Evolutionary conservation across 2,329 filamentous ascomycete species (phyloP), one percentile per base, ranked within the genome.

Genomic region (Ophiostoma himal-ulmi): DNA sequence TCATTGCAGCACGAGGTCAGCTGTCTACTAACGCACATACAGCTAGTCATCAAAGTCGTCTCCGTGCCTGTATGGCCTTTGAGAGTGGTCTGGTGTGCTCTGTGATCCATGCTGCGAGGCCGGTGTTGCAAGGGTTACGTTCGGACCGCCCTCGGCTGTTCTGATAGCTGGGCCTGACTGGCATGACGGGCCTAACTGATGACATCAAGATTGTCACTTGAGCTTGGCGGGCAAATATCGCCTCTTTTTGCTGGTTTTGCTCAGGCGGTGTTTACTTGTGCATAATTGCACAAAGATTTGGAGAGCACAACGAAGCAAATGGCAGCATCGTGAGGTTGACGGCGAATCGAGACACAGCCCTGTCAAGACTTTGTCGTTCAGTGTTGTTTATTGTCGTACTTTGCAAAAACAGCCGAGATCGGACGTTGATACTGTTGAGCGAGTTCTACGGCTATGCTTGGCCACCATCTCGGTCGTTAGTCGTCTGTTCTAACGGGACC

Each of bases 121-220:
- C 60, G 34, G 30, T 7, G 64, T 5, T 34, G 65, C 13, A 13
- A 36, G 44, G 41, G 34, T 64, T 17, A 20, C 26, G 57, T 64
- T 70, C 69, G 69, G 69, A 64, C 52, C 69, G 52, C 54, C 39
- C 62, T 64, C 69, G 39, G 66, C 26, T 68, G 64, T 41, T 41
- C 37, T 66, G 60, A 20, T 6, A 57, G 52, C 52, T 57, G 52
- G 22, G 52, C 13, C 10, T 57, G 52, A 13, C 44, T 57, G 52
- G 1, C n/a, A 26, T 48, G 52, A 26, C 52, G 10, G 22, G 22
- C 22, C 52, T 57, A 57, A 57, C 22, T 57, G 52, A 17, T 57
- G n/a, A 26, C n/a, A 57, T 11, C 52, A 57, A 57, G 22, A 57
- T 57, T 22, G 52, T 26, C 22, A 57, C n/a, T 10, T 26, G n/a